These are phyloP conservation scores for Calocybe gangraenosa DNA, from an alignment of 768 basidiomycete genomes.

Conservation along the genomic window DNA sequence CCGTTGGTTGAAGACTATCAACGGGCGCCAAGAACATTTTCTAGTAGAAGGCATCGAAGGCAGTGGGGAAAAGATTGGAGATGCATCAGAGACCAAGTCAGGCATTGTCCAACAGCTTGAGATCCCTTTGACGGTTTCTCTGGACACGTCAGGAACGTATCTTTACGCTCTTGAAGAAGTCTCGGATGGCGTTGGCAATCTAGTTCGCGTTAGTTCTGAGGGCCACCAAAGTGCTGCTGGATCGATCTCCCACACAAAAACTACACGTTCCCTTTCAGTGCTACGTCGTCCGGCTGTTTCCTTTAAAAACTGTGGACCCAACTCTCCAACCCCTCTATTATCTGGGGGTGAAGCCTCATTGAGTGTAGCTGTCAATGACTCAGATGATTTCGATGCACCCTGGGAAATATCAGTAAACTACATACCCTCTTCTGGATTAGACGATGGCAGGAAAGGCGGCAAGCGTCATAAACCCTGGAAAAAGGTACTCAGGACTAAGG, in stretches of 20 bases:
- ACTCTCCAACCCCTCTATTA: constrained; percentile 63
- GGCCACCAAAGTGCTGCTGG: constrained; percentile 10
- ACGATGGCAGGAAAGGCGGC: constrained; percentile 26
- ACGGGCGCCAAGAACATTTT: constrained; percentile 63
- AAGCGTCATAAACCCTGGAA: constrained; percentile 59
- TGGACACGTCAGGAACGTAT: constrained; percentile 63
- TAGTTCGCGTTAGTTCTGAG: constrained; percentile 41
- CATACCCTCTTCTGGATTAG: constrained; percentile 38
- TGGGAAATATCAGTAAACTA: constrained; percentile 66
- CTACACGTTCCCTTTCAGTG: constrained; percentile 61
- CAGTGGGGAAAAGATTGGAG: constrained; percentile 30
- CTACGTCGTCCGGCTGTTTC: constrained; percentile 67
- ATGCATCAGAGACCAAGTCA: constrained; percentile 3
- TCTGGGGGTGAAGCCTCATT: constrained; percentile 64
- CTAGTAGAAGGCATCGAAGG: constrained; percentile 83
- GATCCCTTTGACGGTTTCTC: constrained; percentile 64
- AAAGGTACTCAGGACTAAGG: constrained; percentile 52
- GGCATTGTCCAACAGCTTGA: constrained; percentile 49
- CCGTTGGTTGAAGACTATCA: constrained; percentile 69
- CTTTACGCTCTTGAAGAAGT: constrained; percentile 77
- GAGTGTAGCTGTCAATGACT: constrained; percentile 45
- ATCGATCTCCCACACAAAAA: constrained; percentile 36
- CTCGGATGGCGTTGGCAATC: constrained; percentile 79
- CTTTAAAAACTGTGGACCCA: constrained; percentile 73
- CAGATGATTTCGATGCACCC: constrained; percentile 61